Percentiles rank a stretch among this genome's conserved stretches.
Evolutionary conservation across 148 eudicot species (phyloP).

Genomic region (Vaccinium corymbosum): DNA sequence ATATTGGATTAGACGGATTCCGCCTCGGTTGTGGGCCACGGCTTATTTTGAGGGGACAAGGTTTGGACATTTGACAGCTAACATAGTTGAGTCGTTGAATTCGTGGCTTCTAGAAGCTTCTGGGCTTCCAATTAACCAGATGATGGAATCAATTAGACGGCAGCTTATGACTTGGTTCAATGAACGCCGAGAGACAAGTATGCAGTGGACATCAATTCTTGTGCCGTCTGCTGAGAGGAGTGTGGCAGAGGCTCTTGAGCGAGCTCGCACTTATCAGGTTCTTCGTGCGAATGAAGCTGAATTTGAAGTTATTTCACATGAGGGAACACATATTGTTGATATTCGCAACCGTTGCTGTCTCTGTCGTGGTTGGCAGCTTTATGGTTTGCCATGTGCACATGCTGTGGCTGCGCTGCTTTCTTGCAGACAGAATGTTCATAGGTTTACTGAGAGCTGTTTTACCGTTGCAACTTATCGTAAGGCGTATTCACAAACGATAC

Average conservation of each 20-base stretch:
- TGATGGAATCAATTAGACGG: slow-evolving; percentile 54
- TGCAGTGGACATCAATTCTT: slow-evolving; percentile 52
- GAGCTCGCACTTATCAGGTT: slow-evolving; percentile 48
- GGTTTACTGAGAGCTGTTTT: slow-evolving; percentile 56
- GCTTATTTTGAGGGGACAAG: slow-evolving; percentile 60
- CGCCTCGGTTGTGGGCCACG: slow-evolving; percentile 61
- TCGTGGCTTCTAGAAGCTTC: slow-evolving; percentile 51
- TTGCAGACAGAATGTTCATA: slow-evolving; percentile 52
- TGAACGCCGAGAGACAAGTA: slow-evolving; percentile 55
- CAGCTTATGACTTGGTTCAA: slow-evolving; percentile 69
- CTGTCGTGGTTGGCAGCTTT: slow-evolving; percentile 57
- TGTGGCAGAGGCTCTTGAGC: slow-evolving; percentile 51
- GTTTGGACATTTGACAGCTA: slow-evolving; percentile 58
- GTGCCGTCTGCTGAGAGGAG: slow-evolving; percentile 50
- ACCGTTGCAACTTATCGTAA: slow-evolving; percentile 53
- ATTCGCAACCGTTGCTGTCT: slow-evolving; percentile 48
- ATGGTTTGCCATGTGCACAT: slow-evolving; percentile 60
- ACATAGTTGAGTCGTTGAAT: slow-evolving; percentile 39
- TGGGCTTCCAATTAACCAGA: slow-evolving; percentile 52
- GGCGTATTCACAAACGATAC: slow-evolving; percentile 53
- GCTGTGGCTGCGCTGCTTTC: slow-evolving; percentile 54
- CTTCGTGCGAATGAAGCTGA: slow-evolving; percentile 60
- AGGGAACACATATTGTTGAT: slow-evolving; percentile 49
- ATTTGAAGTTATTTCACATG: slow-evolving; percentile 51
- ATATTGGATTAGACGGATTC: slow-evolving; percentile 45